These are phyloP conservation scores for Theileria parva DNA, from an alignment of 169 alveolate species.

Conservation along the genomic window DNA sequence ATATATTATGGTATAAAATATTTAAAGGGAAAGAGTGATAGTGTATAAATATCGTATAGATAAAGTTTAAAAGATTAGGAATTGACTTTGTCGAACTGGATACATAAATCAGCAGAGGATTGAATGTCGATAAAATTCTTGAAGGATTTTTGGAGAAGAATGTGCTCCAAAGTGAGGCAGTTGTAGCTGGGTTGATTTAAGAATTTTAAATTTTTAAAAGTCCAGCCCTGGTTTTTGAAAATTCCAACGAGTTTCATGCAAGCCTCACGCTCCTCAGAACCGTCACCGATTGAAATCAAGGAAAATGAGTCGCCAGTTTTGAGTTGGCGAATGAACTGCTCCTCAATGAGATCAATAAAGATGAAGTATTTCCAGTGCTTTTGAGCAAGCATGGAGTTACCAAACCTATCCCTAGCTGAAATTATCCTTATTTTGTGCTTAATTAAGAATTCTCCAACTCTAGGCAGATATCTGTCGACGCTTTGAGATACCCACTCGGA, in stretches of 20 bases:
- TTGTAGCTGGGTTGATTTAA: slow-evolving; percentile 80
- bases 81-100: slow-evolving; percentile 49
- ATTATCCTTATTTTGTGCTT: slow-evolving; percentile 75
- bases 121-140: slow-evolving; percentile 50
- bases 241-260: slow-evolving; percentile 78
- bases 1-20: neutral
- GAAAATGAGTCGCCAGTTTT: slow-evolving; percentile 71
- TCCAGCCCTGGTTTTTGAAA: slow-evolving; percentile 73
- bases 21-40: neutral
- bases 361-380: slow-evolving; percentile 80
- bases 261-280: slow-evolving; percentile 86
- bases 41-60: neutral
- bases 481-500: slow-evolving; percentile 82
- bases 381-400: slow-evolving; percentile 79
- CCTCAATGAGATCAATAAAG: slow-evolving; percentile 76
- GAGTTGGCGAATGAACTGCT: slow-evolving; percentile 71
- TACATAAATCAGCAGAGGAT: slow-evolving; percentile 62
- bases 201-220: slow-evolving; percentile 79
- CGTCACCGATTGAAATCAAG: slow-evolving; percentile 85
- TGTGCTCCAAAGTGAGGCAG: slow-evolving; percentile 79
- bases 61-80: neutral
- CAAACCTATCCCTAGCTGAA: slow-evolving; percentile 83
- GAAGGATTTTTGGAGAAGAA: slow-evolving; percentile 67
- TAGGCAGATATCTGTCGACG: slow-evolving; percentile 76
- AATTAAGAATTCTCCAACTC: slow-evolving; percentile 72